Evolutionary conservation across 1,284 basidiomycete species (phyloP), one percentile per base, ranked within the genome.

Genomic region (Boletus sp.): DNA sequence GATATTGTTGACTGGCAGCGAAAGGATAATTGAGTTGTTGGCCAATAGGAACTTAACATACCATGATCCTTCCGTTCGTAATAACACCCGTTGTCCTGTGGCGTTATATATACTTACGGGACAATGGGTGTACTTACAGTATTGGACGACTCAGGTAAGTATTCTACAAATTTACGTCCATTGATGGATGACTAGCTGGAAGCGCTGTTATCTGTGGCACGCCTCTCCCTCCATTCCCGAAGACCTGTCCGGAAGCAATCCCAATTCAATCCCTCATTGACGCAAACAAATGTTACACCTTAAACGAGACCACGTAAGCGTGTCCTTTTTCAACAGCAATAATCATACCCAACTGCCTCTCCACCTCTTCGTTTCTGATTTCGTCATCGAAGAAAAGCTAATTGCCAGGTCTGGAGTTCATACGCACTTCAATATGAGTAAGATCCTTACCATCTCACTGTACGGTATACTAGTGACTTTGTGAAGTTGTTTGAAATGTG

Each of bases 351-450:
- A 65, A 65, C 14, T 67, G 22, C 27, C 70, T 73, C 61, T 90
- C 84, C 0, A 91, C 88, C 54, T 92, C 88, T 23, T 72, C 74
- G 58, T 93, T 92, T 26, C 89, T 74, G 46, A 62, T 64, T 62
- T 93, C 90, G 57, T 93, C 90, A 53, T 92, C 89, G 53, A 88
- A 93, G 68, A 92, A 92, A 3, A 93, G 72, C 89, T 86, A 44
- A 30, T 47, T 32, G 27, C 22, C 12, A 22, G 6, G 17, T 53
- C n/a, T 43, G 29, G 29, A 36, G 19, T 4, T n/a, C 2, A 38
- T 8, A 13, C 19, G 2, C 14, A 33, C 14, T 36, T 42, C 20
- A n/a, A 37, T 23, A 26, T 9, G 39, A n/a, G 44, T 25, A 51
- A n/a, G 4, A 37, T 14, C 54, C 73, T 13, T 42, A 87, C 88